Conservation (phyloP, 2,329 filamentous ascomycete species). For the Ascochyta viciae-villosae region DNA sequence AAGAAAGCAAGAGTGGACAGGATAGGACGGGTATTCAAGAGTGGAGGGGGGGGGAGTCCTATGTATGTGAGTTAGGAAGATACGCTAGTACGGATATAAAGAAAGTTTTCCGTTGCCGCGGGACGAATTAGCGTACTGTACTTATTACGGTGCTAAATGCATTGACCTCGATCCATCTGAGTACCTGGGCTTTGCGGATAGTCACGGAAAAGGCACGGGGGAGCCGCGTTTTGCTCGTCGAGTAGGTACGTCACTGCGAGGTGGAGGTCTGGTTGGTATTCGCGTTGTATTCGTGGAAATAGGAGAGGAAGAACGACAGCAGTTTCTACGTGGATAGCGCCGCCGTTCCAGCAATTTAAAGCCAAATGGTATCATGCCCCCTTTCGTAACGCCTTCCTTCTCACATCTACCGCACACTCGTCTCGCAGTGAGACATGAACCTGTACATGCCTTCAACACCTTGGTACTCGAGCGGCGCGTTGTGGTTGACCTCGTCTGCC, state of each 20-base stretch:
- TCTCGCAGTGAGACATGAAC: slow-evolving; percentile 70
- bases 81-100: too few species aligned
- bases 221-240: too few species aligned
- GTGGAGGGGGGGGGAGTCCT: too few species aligned
- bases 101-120: too few species aligned
- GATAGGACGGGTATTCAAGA: too few species aligned
- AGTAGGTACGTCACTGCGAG: too few species aligned
- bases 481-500: slow-evolving; percentile 47
- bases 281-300: slow-evolving; percentile 20
- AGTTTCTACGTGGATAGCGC: slow-evolving; percentile 20
- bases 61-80: too few species aligned
- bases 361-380: slow-evolving; percentile 35
- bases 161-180: not conserved
- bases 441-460: slow-evolving; percentile 70
- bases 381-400: slow-evolving; percentile 13
- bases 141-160: not conserved
- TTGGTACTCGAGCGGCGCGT: slow-evolving; percentile 64
- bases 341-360: slow-evolving; percentile 32
- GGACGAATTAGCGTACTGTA: too few species aligned
- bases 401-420: slow-evolving; percentile 22
- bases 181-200: not conserved
- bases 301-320: slow-evolving; percentile 23
- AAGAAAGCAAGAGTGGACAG: too few species aligned
- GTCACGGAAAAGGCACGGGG: not conserved
- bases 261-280: too few species aligned